phyloP scores from a whole-genome alignment of 2,329 filamentous ascomycete genomes.

The Cadophora sp. region DNA sequence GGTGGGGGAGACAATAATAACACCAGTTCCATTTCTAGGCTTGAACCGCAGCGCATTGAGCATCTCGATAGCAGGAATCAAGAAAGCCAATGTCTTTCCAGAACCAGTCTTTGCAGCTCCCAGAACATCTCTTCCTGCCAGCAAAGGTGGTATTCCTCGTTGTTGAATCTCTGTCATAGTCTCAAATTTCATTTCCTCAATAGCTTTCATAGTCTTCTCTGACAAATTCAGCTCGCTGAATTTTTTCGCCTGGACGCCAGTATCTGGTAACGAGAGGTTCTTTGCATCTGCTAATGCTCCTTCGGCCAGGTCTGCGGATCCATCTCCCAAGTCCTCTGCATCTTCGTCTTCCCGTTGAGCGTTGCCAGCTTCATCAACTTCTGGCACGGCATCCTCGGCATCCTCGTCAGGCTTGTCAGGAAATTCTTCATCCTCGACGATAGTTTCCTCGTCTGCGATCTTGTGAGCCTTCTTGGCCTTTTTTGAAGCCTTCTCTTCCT shows the following conservation, averaged over 20 bases:
- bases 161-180: slow-evolving; percentile 96
- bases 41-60: slow-evolving; percentile 90
- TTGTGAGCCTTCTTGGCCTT: slow-evolving; percentile 48
- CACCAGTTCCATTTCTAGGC: slow-evolving; percentile 90
- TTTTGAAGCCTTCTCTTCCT: slow-evolving; percentile 39
- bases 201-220: slow-evolving; percentile 83
- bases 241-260: slow-evolving; percentile 32
- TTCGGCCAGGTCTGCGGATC: slow-evolving; percentile 33
- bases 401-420: slow-evolving; percentile 33
- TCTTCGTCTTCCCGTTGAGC: slow-evolving; percentile 28
- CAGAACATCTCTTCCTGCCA: slow-evolving; percentile 90
- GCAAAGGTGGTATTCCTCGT: slow-evolving; percentile 82
- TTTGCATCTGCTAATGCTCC: slow-evolving; percentile 32
- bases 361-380: slow-evolving; percentile 32
- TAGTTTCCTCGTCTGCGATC: slow-evolving; percentile 39
- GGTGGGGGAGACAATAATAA: slow-evolving; percentile 91
- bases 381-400: slow-evolving; percentile 41
- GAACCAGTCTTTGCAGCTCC: slow-evolving; percentile 96
- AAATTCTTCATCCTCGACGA: slow-evolving; percentile 38
- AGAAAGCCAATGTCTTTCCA: slow-evolving; percentile 93
- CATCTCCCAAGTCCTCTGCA: slow-evolving; percentile 27
- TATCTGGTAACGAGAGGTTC: slow-evolving; percentile 35
- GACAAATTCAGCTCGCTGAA: slow-evolving; percentile 75
- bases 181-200: slow-evolving; percentile 86
- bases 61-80: slow-evolving; percentile 95